Evolutionary conservation across 805 yeast species (phyloP).

Genomic region (Wickerhamiella nectarea): DNA sequence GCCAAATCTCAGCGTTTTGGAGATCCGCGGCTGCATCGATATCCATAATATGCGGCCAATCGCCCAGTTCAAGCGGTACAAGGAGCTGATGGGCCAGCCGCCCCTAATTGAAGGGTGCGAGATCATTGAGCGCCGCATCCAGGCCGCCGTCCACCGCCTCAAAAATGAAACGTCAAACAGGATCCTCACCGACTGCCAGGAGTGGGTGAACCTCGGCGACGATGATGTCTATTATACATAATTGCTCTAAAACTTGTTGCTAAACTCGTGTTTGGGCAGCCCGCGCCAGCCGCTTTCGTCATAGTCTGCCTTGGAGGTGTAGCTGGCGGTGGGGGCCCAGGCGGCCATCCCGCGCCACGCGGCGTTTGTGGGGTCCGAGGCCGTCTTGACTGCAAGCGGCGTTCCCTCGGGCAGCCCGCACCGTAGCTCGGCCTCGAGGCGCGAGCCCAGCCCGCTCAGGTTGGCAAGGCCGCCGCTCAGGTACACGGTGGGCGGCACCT

Average conservation of each 20-base stretch:
- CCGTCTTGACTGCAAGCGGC: constrained; percentile 45
- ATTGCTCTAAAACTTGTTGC: constrained; percentile 37
- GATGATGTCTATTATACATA: constrained; percentile 9
- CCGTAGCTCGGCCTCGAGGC: constrained; percentile 59
- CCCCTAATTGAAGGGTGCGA: constrained; percentile 74
- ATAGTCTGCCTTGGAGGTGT: constrained; percentile 57
- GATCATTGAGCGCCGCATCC: constrained; percentile 42
- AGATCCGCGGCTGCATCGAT: constrained; percentile 48
- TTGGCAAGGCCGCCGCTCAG: constrained; percentile 75
- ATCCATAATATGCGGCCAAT: constrained; percentile 49
- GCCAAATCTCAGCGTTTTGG: constrained; percentile 55
- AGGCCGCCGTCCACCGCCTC: constrained; percentile 44
- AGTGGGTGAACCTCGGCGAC: constrained; percentile 28
- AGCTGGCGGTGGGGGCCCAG: constrained; percentile 46
- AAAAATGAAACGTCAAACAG: constrained; percentile 43
- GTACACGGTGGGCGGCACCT: constrained; percentile 47
- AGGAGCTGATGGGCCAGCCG: constrained; percentile 29
- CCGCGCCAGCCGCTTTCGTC: constrained; percentile 84
- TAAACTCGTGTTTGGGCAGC: constrained; percentile 72
- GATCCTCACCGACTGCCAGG: constrained; percentile 47
- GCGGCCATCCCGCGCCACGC: constrained; percentile 92
- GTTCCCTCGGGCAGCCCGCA: constrained; percentile 57
- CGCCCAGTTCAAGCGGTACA: constrained; percentile 44
- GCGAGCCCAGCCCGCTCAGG: constrained; percentile 48
- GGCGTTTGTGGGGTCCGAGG: constrained; percentile 58